Evolutionary conservation across 352 stramenopile species (phyloP).

Genomic region (Globisporangium polare): DNA sequence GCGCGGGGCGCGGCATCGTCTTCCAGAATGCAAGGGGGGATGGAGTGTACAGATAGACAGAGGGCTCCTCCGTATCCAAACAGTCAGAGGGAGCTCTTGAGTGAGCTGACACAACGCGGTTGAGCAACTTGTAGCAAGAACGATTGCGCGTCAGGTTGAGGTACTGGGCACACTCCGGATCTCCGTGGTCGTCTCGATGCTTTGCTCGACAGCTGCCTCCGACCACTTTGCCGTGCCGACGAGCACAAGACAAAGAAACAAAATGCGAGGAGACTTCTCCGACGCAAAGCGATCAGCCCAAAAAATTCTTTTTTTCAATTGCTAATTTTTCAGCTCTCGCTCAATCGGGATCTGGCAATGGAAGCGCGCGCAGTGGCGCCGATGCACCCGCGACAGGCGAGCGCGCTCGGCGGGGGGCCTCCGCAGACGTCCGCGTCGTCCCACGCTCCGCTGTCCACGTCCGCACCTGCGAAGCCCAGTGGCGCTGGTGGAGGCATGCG

Average conservation of each 20-base stretch:
- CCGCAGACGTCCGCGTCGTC: neutral
- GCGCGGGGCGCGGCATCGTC: slow-evolving; percentile 23
- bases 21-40: neutral
- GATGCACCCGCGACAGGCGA: neutral
- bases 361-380: neutral
- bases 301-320: too few species aligned
- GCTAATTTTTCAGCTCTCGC: neutral
- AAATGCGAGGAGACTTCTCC: too few species aligned
- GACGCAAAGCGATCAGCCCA: too few species aligned
- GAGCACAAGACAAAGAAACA: too few species aligned
- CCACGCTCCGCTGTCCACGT: neutral
- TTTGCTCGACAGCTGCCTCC: too few species aligned
- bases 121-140: too few species aligned
- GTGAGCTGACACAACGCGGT: too few species aligned
- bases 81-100: too few species aligned
- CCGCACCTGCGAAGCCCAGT: neutral
- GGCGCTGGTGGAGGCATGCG: slow-evolving; percentile 4
- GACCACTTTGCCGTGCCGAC: too few species aligned
- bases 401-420: neutral
- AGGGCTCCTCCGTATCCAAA: neutral
- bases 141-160: too few species aligned
- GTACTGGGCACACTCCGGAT: too few species aligned
- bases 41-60: slow-evolving; percentile 4
- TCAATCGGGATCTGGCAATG: slow-evolving; percentile 1
- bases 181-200: too few species aligned